Conservation (phyloP, 1,284 basidiomycete species). For the Ganoderma resinaceum region DNA sequence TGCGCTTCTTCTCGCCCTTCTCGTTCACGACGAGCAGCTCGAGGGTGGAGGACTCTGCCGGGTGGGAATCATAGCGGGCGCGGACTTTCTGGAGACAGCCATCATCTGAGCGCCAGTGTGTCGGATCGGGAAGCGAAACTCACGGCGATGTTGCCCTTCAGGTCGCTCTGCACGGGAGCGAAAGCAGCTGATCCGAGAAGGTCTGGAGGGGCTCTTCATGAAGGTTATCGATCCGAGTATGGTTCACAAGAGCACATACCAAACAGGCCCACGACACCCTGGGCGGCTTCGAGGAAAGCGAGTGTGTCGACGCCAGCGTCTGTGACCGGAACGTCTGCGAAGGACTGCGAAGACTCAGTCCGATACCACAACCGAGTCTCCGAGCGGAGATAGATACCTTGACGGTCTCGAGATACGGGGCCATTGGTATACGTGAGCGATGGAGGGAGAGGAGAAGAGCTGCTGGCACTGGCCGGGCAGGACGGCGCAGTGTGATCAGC, state of each 20-base stretch:
- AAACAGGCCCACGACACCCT: conserved; percentile 92
- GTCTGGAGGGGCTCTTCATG: conserved; percentile 54
- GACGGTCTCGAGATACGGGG: conserved; percentile 88
- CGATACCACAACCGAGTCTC: background rate
- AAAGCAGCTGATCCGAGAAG: conserved; percentile 92
- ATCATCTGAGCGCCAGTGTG: background rate
- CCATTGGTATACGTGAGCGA: conserved; percentile 54
- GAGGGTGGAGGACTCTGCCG: conserved; percentile 76
- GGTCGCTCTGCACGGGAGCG: conserved; percentile 83
- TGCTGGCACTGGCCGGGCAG: no score
- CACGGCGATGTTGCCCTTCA: conserved; percentile 93
- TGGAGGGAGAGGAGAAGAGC: conserved; percentile 15
- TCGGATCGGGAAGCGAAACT: conserved; percentile 36
- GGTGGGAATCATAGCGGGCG: conserved; percentile 75
- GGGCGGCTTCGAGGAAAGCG: conserved; percentile 88
- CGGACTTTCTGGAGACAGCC: conserved; percentile 83
- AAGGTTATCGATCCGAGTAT: background rate
- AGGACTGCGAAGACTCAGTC: conserved; percentile 64
- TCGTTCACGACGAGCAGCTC: conserved; percentile 89
- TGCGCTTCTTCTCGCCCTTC: conserved; percentile 85
- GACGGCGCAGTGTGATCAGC: conserved; percentile 6
- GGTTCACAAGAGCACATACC: conserved; percentile 57
- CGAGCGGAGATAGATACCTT: conserved; percentile 59
- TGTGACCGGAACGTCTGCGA: conserved; percentile 88
- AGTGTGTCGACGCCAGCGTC: conserved; percentile 90